A percentile compares a stretch with the other conserved stretches of the same genome.
Conservation (phyloP, 2,329 filamentous ascomycete genomes). For the Niveomyces coronatus region DNA sequence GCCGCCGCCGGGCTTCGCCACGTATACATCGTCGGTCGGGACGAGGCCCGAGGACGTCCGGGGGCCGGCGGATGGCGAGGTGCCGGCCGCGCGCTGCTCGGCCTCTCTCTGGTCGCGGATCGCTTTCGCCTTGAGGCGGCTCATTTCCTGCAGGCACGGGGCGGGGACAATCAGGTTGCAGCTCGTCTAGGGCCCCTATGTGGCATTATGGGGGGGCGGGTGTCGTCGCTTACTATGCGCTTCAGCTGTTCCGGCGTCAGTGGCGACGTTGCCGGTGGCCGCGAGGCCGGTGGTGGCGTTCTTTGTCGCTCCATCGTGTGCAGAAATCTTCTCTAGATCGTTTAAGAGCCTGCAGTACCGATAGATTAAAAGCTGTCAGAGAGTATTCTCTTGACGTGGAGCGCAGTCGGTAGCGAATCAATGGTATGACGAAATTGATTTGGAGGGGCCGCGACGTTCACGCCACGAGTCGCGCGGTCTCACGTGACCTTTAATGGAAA, state of each 20-base stretch:
- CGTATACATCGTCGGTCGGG: conserved; percentile 52
- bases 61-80: conserved; percentile 29
- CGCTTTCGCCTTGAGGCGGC: conserved; percentile 79
- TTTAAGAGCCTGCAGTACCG: too few species aligned
- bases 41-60: conserved; percentile 60
- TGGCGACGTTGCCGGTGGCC: conserved; percentile 29
- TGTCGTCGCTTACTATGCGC: conserved; percentile 39
- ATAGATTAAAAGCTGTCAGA: too few species aligned
- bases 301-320: conserved; percentile 34
- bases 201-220: too few species aligned
- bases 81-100: conserved; percentile 38
- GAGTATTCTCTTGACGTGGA: not conserved
- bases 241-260: conserved; percentile 44
- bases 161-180: not conserved
- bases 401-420: not conserved
- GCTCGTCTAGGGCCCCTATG: not conserved
- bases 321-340: not conserved
- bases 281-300: conserved; percentile 32
- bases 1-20: conserved; percentile 33
- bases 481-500: conserved; percentile 1
- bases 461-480: conserved; percentile 1
- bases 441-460: conserved; percentile 16
- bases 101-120: conserved; percentile 64
- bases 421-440: not conserved
- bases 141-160: conserved; percentile 59